Evolutionary conservation across 768 basidiomycete species (phyloP).

Genomic region (Candolleomyces eurysporus): DNA sequence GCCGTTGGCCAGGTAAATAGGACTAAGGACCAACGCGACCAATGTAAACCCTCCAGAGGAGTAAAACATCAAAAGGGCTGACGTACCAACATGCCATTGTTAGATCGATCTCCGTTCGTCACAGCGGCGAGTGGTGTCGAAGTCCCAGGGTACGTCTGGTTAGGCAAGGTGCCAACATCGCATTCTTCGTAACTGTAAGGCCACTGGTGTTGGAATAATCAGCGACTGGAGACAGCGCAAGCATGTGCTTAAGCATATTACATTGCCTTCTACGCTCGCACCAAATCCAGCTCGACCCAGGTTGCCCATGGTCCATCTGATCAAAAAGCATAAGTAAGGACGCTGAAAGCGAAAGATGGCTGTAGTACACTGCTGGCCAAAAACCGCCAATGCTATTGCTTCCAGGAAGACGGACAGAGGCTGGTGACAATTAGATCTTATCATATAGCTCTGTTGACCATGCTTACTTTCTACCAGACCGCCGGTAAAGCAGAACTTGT

Average conservation of each 20-base stretch:
- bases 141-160: conserved; percentile 68
- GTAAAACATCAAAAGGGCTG: too few relatives aligned
- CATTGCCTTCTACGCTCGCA: conserved; percentile 65
- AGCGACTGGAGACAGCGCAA: background rate
- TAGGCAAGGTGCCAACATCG: conserved; percentile 77
- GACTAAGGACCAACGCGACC: conserved; percentile 32
- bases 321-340: conserved; percentile 18
- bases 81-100: conserved; percentile 37
- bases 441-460: conserved; percentile 1
- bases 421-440: conserved; percentile 14
- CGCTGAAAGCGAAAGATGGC: background rate
- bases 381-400: conserved; percentile 38
- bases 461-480: conserved; percentile 55
- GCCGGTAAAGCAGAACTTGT: conserved; percentile 76
- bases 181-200: conserved; percentile 72
- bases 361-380: conserved; percentile 34
- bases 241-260: conserved; percentile 26
- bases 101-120: conserved; percentile 38
- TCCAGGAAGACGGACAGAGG: conserved; percentile 72
- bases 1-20: conserved; percentile 65
- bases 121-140: conserved; percentile 47
- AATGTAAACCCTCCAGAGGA: too few relatives aligned
- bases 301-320: conserved; percentile 48
- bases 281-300: conserved; percentile 74
- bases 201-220: conserved; percentile 38